Evolutionary conservation across 768 basidiomycete genomes (phyloP).

Genomic region (Agrocybe pediades): DNA sequence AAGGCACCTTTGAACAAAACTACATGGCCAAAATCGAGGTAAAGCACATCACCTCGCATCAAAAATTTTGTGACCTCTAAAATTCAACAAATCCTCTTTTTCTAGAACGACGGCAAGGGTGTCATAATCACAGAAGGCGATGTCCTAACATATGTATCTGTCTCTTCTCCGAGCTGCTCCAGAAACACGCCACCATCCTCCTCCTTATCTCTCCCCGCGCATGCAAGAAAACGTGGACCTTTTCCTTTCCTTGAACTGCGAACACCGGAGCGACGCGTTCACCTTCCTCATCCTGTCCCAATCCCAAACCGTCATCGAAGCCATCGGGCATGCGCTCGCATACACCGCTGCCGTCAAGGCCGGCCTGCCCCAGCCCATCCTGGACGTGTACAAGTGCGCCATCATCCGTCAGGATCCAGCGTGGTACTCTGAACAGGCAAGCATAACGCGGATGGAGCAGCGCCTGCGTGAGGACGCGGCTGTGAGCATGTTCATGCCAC

Average conservation of each 20-base stretch:
- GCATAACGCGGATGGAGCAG: constrained; percentile 47
- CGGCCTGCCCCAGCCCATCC: constrained; percentile 46
- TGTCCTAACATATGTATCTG: constrained; percentile 54
- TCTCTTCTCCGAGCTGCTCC: constrained; percentile 59
- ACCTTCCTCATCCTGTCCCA: constrained; percentile 58
- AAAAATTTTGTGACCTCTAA: too few relatives aligned
- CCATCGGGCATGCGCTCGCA: constrained; percentile 62
- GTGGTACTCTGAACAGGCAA: constrained; percentile 55
- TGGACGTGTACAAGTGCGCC: constrained; percentile 57
- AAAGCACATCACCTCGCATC: too few relatives aligned
- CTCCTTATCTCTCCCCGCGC: constrained; percentile 47
- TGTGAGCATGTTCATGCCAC: constrained; percentile 43
- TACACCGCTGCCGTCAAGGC: constrained; percentile 50
- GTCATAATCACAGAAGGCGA: constrained; percentile 62
- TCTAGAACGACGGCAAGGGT: constrained; percentile 52
- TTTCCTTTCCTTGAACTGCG: constrained; percentile 34
- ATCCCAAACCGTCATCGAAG: constrained; percentile 52
- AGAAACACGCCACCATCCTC: constrained; percentile 50
- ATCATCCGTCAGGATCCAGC: constrained; percentile 55
- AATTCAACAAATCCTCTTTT: constrained; percentile 11
- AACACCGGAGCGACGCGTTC: constrained; percentile 53
- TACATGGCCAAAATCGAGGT: constrained; percentile 60
- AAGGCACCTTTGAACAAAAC: constrained; percentile 67
- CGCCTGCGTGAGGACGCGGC: constrained; percentile 52
- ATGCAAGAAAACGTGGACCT: constrained; percentile 49